Conservation (phyloP, 129 eudicot species). For the Cynara cardunculus region DNA sequence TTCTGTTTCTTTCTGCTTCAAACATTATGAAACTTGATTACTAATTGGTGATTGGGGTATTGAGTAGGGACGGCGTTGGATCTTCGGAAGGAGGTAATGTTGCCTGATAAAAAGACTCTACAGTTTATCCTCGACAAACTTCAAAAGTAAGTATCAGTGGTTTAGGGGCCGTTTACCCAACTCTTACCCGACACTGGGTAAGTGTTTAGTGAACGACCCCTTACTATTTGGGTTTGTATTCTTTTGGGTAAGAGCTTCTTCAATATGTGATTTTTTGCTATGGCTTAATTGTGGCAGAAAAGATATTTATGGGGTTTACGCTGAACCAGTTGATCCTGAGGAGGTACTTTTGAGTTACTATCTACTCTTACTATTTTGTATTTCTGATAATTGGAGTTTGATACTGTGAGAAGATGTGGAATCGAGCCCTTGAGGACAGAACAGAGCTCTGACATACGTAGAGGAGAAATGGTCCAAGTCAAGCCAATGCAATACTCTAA, state of each 20-base stretch:
- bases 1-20: not conserved
- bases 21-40: constrained; percentile 13
- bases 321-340: constrained; percentile 94
- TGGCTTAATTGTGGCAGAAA: constrained; percentile 67
- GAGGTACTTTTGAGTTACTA: constrained; percentile 49
- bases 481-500: not conserved
- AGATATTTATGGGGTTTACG: constrained; percentile 89
- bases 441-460: not conserved
- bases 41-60: constrained; percentile 15
- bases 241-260: constrained; percentile 5
- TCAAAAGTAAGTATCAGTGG: constrained; percentile 61
- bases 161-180: no score
- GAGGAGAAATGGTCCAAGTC: not conserved
- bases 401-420: not conserved
- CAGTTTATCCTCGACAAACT: constrained; percentile 91
- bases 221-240: not conserved
- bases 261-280: constrained; percentile 20
- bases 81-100: constrained; percentile 26
- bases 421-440: not conserved
- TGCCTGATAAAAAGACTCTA: constrained; percentile 78
- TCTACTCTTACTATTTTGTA: not conserved
- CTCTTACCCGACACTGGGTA: no score
- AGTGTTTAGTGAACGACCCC: no score
- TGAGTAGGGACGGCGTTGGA: constrained; percentile 48
- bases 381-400: not conserved